Evolutionary conservation across 345 rosid species (phyloP).

Genomic region (Syzygium aromaticum): DNA sequence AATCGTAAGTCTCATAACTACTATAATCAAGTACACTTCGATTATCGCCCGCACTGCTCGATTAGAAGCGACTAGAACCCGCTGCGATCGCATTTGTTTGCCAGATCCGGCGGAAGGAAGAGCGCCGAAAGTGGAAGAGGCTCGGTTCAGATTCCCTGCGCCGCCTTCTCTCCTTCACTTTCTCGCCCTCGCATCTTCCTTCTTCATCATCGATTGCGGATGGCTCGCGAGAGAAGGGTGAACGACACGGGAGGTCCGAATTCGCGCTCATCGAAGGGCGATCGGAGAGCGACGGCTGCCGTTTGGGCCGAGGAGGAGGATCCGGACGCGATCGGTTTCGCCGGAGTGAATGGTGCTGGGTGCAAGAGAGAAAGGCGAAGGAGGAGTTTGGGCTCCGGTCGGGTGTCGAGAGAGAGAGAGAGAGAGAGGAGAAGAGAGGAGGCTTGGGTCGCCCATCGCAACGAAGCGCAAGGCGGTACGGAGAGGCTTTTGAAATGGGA

Average conservation of each 20-base stretch:
- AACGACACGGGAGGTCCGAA: constrained; percentile 35
- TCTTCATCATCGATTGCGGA: constrained; percentile 25
- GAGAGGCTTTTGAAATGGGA: neutral
- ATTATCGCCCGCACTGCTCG: constrained; percentile 1
- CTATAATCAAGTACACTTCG: neutral
- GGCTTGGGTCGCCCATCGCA: neutral
- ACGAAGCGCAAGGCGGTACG: neutral
- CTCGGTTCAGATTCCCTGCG: constrained; percentile 21
- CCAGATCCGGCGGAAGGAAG: constrained; percentile 43
- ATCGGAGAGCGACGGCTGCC: neutral
- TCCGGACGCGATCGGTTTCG: neutral
- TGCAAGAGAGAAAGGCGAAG: neutral
- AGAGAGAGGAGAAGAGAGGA: constrained; percentile 14
- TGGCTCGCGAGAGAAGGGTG: constrained; percentile 16
- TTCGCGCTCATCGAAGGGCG: constrained; percentile 2
- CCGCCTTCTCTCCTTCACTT: constrained; percentile 31
- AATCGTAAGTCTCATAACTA: constrained; percentile 16
- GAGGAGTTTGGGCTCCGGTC: constrained; percentile 5
- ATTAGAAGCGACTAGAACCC: neutral
- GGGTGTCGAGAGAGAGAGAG: constrained; percentile 43
- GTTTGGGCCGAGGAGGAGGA: constrained; percentile 7
- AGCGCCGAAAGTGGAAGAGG: constrained; percentile 52
- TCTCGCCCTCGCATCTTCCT: constrained; percentile 31
- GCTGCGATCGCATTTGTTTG: constrained; percentile 14
- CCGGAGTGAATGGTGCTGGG: neutral